Percentiles rank a stretch among this genome's conserved stretches.
These are phyloP conservation scores for Collybia mongolica DNA, from an alignment of 768 basidiomycete genomes.

Conservation along the genomic window DNA sequence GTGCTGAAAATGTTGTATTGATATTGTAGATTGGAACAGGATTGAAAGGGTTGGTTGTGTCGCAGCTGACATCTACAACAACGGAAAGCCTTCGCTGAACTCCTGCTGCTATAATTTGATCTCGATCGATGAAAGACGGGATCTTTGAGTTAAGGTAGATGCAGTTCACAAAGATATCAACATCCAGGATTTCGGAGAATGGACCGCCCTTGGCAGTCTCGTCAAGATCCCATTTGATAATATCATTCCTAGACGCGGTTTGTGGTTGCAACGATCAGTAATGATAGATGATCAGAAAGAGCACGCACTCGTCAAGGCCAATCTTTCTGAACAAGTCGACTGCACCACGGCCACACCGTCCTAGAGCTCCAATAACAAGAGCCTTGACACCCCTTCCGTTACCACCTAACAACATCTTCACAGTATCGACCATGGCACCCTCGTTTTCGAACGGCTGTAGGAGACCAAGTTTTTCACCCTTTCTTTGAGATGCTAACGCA, in stretches of 20 bases:
- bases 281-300: background rate
- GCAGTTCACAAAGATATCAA: constrained; percentile 98
- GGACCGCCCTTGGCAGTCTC: constrained; percentile 98
- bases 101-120: constrained; percentile 74
- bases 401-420: constrained; percentile 64
- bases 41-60: constrained; percentile 98
- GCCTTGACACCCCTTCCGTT: constrained; percentile 77
- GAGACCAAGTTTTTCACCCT: constrained; percentile 58
- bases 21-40: constrained; percentile 92
- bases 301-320: constrained; percentile 83
- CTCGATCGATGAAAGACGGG: constrained; percentile 73
- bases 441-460: constrained; percentile 86
- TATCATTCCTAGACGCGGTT: constrained; percentile 65
- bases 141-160: constrained; percentile 94
- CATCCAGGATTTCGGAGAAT: constrained; percentile 91
- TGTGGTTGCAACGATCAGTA: constrained; percentile 8
- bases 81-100: constrained; percentile 65
- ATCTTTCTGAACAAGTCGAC: constrained; percentile 93
- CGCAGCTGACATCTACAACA: constrained; percentile 97
- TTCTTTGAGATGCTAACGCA: constrained; percentile 66
- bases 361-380: constrained; percentile 93
- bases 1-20: constrained; percentile 92
- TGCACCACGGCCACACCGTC: constrained; percentile 91
- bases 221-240: constrained; percentile 95
- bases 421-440: constrained; percentile 72